Base-by-base conservation (phyloP, 2,329 filamentous ascomycete genomes). In the Ampelomyces quisqualis region DNA sequence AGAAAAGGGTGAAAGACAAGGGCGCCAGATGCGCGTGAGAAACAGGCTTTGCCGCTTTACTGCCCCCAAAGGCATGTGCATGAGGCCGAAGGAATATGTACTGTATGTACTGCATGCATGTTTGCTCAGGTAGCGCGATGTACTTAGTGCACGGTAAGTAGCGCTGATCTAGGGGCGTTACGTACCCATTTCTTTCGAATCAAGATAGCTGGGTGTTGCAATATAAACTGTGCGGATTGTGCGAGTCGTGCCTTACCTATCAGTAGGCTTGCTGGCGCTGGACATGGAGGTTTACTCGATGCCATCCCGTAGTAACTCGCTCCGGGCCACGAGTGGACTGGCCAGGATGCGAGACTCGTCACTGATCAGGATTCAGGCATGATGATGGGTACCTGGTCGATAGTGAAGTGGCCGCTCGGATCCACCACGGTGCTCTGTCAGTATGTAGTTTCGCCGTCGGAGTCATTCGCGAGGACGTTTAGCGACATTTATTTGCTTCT, bases 221-320 rank as follows among this genome's bases (percentile, higher is more conserved):
- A 61, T 57, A 58, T 57, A 58, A 53, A 55, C 37, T n/a, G 44
- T 51, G 33, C 43, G 38, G 31, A 26, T 32, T 24, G 27, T 23
- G 29, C 28, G 23, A 30, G 33, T 46, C 43, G 49, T 57, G 47
- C 52, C 55, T 64, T 64, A n/a, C n/a, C n/a, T n/a, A 63, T 65
- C 60, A 55, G 57, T 52, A 44, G 40, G 52, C 45, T 34, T 49
- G 33, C 36, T n/a, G n/a, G n/a, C n/a, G n/a, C n/a, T n/a, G 32
- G 7, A 30, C 28, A 27, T 28, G 24, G 39, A 37, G 44, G 38
- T 46, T 59, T 62, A 61, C 57, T 55, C 52, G 40, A 60, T 57
- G 44, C 38, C 53, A 60, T 59, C 47, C 60, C 49, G 49, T 58
- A 43, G 48, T 21, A 19, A 22, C 20, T 38, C 13, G 24, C 27